Evolutionary conservation across 495 filamentous ascomycete genomes (phyloP), one percentile per base, ranked within the genome.

Genomic region (Aspergillus olivimuriae): DNA sequence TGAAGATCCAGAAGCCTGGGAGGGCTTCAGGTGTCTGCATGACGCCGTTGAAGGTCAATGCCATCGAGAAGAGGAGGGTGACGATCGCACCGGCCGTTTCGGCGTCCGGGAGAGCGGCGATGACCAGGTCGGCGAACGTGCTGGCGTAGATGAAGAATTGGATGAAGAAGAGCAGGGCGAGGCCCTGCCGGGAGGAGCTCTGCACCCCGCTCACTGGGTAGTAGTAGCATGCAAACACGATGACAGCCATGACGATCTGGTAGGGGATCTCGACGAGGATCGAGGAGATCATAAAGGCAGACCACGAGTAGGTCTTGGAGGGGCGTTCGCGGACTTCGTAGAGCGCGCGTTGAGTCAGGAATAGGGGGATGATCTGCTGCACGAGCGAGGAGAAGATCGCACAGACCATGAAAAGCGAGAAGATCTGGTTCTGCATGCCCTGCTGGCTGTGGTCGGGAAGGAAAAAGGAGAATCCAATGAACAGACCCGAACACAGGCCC

Each of bases 1-100:
- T 79, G 65, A 83, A 84, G 48, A 80, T 80, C 81, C 80, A 85
- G 72, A 86, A 87, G 16, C 72, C 63, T 4, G 82, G 81, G 15
- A 84, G 61, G 1, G 66, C 72, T 12, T 57, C 55, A 0, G 80
- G 80, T 14, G 58, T 65, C 41, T 82, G 77, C 61, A 87, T 75
- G 35, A 86, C 79, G 71, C 66, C 66, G 37, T 50, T 55, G 61
- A 81, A 80, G 16, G 76, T 70, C 41, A 76, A 68, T 33, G 63
- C 70, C 61, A 83, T 72, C 32, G 74, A 68, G 55, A 77, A 81
- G 19, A 76, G 51, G 19, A 83, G 62, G 34, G 74, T 69, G 23
- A 71, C 72, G 65, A 77, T 43, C 68, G 55, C 55, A 61, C 73
- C 71, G 32, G 70, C 80, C 1, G 73, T 69, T 47, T 77, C 68